Conservation (phyloP, 495 filamentous ascomycete genomes). For the Pyronema domesticum region DNA sequence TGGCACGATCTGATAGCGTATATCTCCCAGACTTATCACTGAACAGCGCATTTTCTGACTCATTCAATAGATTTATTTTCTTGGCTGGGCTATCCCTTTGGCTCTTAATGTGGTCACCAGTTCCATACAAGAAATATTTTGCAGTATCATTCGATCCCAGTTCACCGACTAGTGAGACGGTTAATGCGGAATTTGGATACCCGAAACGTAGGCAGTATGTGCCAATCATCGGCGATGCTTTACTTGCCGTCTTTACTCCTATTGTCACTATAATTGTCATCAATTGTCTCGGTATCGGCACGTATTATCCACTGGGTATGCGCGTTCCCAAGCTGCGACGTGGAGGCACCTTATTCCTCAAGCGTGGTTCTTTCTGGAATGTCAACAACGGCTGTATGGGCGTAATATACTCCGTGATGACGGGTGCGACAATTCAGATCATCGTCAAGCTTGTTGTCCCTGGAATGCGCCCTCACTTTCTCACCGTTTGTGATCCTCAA, state of each 20-base stretch:
- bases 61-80: slow-evolving; percentile 14
- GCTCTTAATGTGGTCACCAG: slow-evolving; percentile 23
- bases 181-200: neutral
- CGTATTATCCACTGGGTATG: slow-evolving; percentile 9
- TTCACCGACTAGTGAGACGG: neutral
- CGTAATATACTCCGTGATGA: slow-evolving; percentile 34
- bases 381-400: slow-evolving; percentile 32
- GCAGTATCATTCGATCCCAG: slow-evolving; percentile 11
- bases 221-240: slow-evolving; percentile 40
- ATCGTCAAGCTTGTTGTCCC: slow-evolving; percentile 41
- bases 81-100: slow-evolving; percentile 18
- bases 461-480: slow-evolving; percentile 41
- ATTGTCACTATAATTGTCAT: slow-evolving; percentile 30
- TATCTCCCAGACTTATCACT: slow-evolving; percentile 1
- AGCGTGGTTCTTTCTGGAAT: slow-evolving; percentile 31
- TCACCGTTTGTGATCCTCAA: slow-evolving; percentile 39
- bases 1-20: slow-evolving; percentile 22
- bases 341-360: slow-evolving; percentile 12
- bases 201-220: slow-evolving; percentile 32
- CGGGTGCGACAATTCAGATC: slow-evolving; percentile 37
- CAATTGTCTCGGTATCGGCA: slow-evolving; percentile 27
- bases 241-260: slow-evolving; percentile 38
- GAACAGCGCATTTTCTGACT: neutral
- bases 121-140: slow-evolving; percentile 23
- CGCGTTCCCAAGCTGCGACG: slow-evolving; percentile 4